Base-by-base conservation (phyloP, 495 filamentous ascomycete genomes). In the Astrothelium macrocarpum region DNA sequence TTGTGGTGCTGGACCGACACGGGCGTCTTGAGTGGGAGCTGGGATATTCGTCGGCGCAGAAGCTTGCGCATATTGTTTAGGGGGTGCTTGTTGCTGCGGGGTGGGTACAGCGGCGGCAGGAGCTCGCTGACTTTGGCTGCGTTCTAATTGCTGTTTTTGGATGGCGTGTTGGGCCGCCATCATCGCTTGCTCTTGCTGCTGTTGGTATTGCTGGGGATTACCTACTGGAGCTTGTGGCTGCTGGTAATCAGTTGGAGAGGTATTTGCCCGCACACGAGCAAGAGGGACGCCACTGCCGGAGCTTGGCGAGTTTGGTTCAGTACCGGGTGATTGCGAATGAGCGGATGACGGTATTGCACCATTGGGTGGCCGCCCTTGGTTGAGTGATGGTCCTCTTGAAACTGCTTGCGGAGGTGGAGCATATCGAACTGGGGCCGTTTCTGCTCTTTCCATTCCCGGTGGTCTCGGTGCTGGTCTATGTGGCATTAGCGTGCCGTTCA, bases 181-280 rank as follows among this genome's bases (percentile, higher is more conserved):
- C 82, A 91, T 85, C 23, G 87, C 84, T 45, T 89, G 85, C 67
- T 91, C 86, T 72, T 95, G 91, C 64, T 95, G 90, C 69, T 91
- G 89, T 72, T 93, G 90, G 71, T 93, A 93, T 39, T 69, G 66
- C 36, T 66, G 61, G 16, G 63, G 67, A 20, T 63, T 65, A 53
- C 46, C 62, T 29, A 66, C 58, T 9, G 49, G 49, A 16, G 23
- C 25, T 29, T 56, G 49, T 2, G 25, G 7, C 2, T 12, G 49
- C 20, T 12, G 49, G 16, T 56, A 56, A 56, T 56, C 49, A 2
- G 49, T 56, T 2, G 49, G 49, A 11, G 49, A 28, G 23, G 49
- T 56, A 29, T 56, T 56, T 16, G 49, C 49, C 25, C 49, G 49
- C 29, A 56, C 49, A 2, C 49, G 49, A 28, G 49, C 49, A 11